phyloP scores from a whole-genome alignment of 495 filamentous ascomycete genomes.

The Penicilliopsis zonata region DNA sequence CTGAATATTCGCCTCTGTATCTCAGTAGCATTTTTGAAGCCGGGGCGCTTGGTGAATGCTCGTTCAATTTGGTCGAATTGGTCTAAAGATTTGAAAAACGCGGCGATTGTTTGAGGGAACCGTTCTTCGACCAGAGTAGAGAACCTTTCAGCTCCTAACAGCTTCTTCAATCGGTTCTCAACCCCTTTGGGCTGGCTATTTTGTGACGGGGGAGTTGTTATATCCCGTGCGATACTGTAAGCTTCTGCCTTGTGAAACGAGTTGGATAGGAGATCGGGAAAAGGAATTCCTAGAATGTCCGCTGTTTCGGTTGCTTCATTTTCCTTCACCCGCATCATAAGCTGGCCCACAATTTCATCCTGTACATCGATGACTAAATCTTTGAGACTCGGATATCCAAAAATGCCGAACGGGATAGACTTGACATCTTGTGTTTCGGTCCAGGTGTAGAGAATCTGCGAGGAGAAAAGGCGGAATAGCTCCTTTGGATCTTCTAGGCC shows the following conservation, averaged over 20 bases:
- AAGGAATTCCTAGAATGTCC: slow-evolving; percentile 37
- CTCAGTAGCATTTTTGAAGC: slow-evolving; percentile 43
- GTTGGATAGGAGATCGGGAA: slow-evolving; percentile 44
- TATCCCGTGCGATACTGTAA: slow-evolving; percentile 73
- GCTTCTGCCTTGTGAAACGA: slow-evolving; percentile 73
- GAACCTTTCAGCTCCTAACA: slow-evolving; percentile 56
- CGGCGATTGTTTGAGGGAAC: slow-evolving; percentile 64
- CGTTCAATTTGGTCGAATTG: slow-evolving; percentile 68
- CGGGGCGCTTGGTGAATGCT: slow-evolving; percentile 51
- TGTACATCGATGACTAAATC: slow-evolving; percentile 63
- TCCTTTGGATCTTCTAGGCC: slow-evolving; percentile 49
- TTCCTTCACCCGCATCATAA: slow-evolving; percentile 71
- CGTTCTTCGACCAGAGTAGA: slow-evolving; percentile 45
- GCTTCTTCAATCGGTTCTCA: slow-evolving; percentile 55
- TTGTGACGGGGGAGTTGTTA: slow-evolving; percentile 44
- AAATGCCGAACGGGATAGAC: slow-evolving; percentile 68
- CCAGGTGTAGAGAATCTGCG: slow-evolving; percentile 94
- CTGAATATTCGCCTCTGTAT: slow-evolving; percentile 54
- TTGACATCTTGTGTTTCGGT: slow-evolving; percentile 49
- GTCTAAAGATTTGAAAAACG: slow-evolving; percentile 56
- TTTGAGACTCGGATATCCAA: slow-evolving; percentile 57
- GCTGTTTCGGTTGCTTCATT: slow-evolving; percentile 48
- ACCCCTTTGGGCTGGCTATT: slow-evolving; percentile 41
- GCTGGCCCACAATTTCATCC: slow-evolving; percentile 69
- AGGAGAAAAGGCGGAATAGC: slow-evolving; percentile 77